Evolutionary conservation across 140 eudicot genomes (phyloP).

Genomic region (Flaveria floridana): DNA sequence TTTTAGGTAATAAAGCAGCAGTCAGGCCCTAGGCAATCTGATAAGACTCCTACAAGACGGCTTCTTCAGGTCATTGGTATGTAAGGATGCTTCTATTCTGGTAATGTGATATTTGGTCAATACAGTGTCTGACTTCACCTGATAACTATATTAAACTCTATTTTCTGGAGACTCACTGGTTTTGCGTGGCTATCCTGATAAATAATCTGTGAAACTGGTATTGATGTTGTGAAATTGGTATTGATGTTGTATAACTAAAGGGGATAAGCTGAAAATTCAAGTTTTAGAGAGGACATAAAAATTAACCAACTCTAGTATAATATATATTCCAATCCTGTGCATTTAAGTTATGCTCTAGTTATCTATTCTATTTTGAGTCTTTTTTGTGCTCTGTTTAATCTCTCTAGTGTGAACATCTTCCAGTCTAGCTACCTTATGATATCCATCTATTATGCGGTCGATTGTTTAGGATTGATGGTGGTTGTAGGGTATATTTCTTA

Average conservation of each 20-base stretch:
- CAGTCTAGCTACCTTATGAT: background rate
- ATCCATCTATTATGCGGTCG: slow-evolving; percentile 5
- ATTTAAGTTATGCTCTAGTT: slow-evolving; percentile 10
- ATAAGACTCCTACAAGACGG: slow-evolving; percentile 68
- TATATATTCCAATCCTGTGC: background rate
- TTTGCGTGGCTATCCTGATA: slow-evolving; percentile 17
- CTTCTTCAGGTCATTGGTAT: slow-evolving; percentile 92
- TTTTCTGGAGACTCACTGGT: slow-evolving; percentile 6
- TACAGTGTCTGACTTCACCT: slow-evolving; percentile 15
- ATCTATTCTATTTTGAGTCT: slow-evolving; percentile 2
- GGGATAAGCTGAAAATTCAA: slow-evolving; percentile 12
- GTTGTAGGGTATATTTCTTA: slow-evolving; percentile 10
- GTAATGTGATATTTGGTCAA: background rate
- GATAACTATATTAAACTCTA: background rate
- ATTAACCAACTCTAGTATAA: background rate
- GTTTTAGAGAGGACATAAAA: background rate
- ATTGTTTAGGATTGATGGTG: slow-evolving; percentile 19
- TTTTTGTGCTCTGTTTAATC: slow-evolving; percentile 7
- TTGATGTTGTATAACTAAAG: slow-evolving; percentile 18
- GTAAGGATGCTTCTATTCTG: slow-evolving; percentile 20
- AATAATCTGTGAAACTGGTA: slow-evolving; percentile 23
- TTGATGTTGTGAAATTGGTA: slow-evolving; percentile 8
- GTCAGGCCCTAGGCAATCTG: slow-evolving; percentile 70
- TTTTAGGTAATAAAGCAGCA: slow-evolving; percentile 68
- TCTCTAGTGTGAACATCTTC: background rate